phyloP scores from a whole-genome alignment of 495 filamentous ascomycete species.

The Aspergillus sclerotioniger region DNA sequence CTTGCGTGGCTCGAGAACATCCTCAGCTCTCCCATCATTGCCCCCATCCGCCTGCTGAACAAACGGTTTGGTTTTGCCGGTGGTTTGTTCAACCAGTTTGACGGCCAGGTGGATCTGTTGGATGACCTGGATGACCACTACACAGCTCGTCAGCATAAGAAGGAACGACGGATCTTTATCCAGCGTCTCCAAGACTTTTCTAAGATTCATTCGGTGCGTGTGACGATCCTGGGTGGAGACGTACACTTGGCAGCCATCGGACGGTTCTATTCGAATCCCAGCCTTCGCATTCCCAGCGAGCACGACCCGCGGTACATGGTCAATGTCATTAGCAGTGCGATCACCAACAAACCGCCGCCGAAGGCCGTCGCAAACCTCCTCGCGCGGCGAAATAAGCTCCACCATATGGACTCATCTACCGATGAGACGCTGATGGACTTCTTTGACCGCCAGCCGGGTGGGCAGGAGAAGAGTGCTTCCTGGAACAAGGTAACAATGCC shows the following conservation, averaged over 20 bases:
- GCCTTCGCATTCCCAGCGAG: slow-evolving; percentile 56
- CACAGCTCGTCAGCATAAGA: slow-evolving; percentile 87
- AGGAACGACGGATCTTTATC: slow-evolving; percentile 73
- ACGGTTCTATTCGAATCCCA: slow-evolving; percentile 69
- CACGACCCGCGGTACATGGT: slow-evolving; percentile 71
- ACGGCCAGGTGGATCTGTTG: slow-evolving; percentile 83
- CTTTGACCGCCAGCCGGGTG: slow-evolving; percentile 81
- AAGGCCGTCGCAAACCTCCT: slow-evolving; percentile 85
- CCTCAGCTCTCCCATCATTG: slow-evolving; percentile 77
- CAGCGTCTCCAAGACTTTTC: slow-evolving; percentile 71
- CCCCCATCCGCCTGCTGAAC: slow-evolving; percentile 82
- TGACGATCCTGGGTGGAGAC: slow-evolving; percentile 81
- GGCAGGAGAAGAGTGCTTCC: slow-evolving; percentile 58
- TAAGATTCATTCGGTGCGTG: slow-evolving; percentile 67
- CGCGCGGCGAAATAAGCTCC: slow-evolving; percentile 83
- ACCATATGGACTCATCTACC: slow-evolving; percentile 79
- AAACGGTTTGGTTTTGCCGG: slow-evolving; percentile 85
- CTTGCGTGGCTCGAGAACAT: slow-evolving; percentile 94
- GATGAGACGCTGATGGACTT: slow-evolving; percentile 86
- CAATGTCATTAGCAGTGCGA: slow-evolving; percentile 73
- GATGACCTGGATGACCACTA: slow-evolving; percentile 97
- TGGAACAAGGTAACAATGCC: slow-evolving; percentile 89
- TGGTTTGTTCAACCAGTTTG: slow-evolving; percentile 87
- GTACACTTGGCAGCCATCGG: slow-evolving; percentile 75
- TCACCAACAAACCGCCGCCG: slow-evolving; percentile 94